Conservation (phyloP, 2,329 filamentous ascomycete species). For the Xylariaceae sp. region DNA sequence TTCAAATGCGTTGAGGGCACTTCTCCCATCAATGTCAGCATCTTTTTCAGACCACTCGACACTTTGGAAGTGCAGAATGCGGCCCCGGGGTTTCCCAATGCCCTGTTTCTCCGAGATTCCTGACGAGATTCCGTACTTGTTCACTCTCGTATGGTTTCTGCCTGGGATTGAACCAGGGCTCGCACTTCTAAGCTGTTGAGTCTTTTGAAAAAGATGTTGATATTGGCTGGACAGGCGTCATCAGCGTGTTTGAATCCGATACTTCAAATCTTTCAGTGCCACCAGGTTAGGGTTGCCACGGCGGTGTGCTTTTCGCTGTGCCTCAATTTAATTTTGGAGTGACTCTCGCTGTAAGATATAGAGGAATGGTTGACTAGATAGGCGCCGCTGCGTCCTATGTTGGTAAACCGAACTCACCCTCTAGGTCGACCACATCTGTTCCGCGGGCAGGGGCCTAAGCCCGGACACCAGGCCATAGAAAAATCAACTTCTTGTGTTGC, state of each 20-base stretch:
- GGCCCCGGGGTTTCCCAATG: not conserved
- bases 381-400: too few species aligned
- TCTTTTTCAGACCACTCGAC: not conserved
- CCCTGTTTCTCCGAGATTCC: not conserved
- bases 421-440: too few species aligned
- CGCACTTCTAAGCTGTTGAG: not conserved
- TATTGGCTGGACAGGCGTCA: not conserved
- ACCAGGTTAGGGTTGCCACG: not conserved
- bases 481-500: too few species aligned
- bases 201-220: not conserved
- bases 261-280: not conserved
- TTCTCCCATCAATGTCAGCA: conserved; percentile 1
- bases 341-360: not conserved
- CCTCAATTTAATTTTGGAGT: not conserved
- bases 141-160: not conserved
- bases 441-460: too few species aligned
- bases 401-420: too few species aligned
- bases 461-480: too few species aligned
- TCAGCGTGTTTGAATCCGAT: not conserved
- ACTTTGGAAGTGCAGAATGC: not conserved
- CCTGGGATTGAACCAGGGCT: not conserved
- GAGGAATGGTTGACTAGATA: not conserved
- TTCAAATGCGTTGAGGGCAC: not conserved
- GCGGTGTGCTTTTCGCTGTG: not conserved
- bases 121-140: not conserved